phyloP scores from a whole-genome alignment of 805 yeast genomes.

The Nakazawaea peltata region DNA sequence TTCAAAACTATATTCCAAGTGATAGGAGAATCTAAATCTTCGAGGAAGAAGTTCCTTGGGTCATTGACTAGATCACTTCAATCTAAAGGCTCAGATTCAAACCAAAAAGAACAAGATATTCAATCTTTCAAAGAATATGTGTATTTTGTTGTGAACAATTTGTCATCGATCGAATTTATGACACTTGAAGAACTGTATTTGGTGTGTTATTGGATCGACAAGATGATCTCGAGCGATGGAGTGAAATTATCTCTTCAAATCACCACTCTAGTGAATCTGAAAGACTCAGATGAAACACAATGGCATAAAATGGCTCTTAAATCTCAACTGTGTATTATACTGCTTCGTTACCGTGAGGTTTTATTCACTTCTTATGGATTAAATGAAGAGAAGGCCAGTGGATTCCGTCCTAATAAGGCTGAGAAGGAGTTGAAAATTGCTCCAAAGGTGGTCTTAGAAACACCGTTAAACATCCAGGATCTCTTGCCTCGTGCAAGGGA shows the following conservation, averaged over 20 bases:
- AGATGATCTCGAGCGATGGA: slow-evolving; percentile 32
- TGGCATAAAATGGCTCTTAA: slow-evolving; percentile 4
- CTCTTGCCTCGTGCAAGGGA: slow-evolving; percentile 1
- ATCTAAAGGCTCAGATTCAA: not conserved
- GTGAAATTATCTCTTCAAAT: slow-evolving; percentile 22
- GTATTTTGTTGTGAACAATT: slow-evolving; percentile 28
- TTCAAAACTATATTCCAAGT: slow-evolving; percentile 34
- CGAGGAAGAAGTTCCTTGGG: slow-evolving; percentile 33
- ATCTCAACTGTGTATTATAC: slow-evolving; percentile 11
- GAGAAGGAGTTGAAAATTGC: slow-evolving; percentile 26
- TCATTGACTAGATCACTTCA: slow-evolving; percentile 24
- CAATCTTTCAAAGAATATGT: slow-evolving; percentile 16
- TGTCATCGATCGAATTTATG: slow-evolving; percentile 29
- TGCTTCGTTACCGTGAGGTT: slow-evolving; percentile 16
- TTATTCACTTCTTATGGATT: slow-evolving; percentile 18
- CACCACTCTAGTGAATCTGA: slow-evolving; percentile 12
- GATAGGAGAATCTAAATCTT: slow-evolving; percentile 28
- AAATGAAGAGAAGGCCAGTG: slow-evolving; percentile 18
- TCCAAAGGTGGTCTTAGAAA: slow-evolving; percentile 12
- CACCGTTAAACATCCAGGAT: slow-evolving; percentile 1
- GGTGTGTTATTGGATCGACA: slow-evolving; percentile 35
- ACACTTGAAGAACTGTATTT: slow-evolving; percentile 45
- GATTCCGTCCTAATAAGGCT: slow-evolving; percentile 21
- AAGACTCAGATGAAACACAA: not conserved
- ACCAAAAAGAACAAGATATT: not conserved